Percentiles rank a stretch among this genome's conserved stretches.
phyloP scores from a whole-genome alignment of 176 grass and related monocot genomes.

The Musa schizocarpa region DNA sequence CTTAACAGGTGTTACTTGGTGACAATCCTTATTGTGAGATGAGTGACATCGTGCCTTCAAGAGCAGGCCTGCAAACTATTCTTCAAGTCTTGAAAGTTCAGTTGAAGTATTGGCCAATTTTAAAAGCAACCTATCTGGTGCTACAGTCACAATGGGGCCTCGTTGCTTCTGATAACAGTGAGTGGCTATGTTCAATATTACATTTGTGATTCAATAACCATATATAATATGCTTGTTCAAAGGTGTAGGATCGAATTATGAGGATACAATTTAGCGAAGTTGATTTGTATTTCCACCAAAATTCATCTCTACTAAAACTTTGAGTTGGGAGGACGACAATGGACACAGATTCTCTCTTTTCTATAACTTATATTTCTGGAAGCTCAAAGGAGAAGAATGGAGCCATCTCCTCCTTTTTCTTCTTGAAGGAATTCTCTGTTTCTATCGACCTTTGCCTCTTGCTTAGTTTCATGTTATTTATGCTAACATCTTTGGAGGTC shows the following conservation, averaged over 20 bases:
- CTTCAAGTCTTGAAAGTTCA: slow-evolving; percentile 67
- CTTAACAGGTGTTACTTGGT: slow-evolving; percentile 58
- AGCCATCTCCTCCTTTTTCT: background rate
- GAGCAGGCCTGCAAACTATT: slow-evolving; percentile 49
- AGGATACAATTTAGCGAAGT: background rate
- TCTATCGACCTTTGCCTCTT: background rate
- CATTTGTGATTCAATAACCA: background rate
- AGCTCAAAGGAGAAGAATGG: background rate
- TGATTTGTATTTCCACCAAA: background rate
- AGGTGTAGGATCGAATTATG: background rate
- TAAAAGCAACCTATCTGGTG: slow-evolving; percentile 42
- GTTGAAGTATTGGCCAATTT: slow-evolving; percentile 63
- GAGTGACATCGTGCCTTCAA: slow-evolving; percentile 41
- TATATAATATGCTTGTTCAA: slow-evolving; percentile 12
- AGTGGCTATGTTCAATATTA: slow-evolving; percentile 20
- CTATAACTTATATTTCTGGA: background rate
- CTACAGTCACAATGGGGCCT: slow-evolving; percentile 41
- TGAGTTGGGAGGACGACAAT: background rate
- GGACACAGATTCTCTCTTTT: too few relatives aligned
- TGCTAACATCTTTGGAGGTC: background rate
- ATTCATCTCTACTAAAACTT: background rate
- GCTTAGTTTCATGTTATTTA: background rate
- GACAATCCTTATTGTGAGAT: slow-evolving; percentile 26
- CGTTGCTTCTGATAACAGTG: slow-evolving; percentile 57
- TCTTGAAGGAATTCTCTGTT: background rate